phyloP scores from a whole-genome alignment of 805 yeast species.

The Wickerhamiella kazuoi region DNA sequence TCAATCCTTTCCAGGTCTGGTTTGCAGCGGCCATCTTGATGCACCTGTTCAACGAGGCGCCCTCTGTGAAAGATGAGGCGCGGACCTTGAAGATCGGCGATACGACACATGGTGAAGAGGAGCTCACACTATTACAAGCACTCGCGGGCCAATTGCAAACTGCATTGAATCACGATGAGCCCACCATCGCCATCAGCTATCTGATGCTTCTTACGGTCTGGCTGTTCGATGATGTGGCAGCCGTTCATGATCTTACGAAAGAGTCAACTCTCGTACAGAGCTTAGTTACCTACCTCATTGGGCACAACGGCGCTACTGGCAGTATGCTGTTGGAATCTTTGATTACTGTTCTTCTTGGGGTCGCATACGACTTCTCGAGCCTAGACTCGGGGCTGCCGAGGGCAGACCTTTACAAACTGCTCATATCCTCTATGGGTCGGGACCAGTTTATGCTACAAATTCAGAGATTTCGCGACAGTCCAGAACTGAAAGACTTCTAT shows the following conservation, averaged over 20 bases:
- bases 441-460: slow-evolving; percentile 63
- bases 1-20: slow-evolving; percentile 82
- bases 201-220: slow-evolving; percentile 55
- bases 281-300: slow-evolving; percentile 45
- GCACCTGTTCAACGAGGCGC: slow-evolving; percentile 32
- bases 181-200: slow-evolving; percentile 63
- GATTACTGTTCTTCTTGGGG: slow-evolving; percentile 53
- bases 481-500: slow-evolving; percentile 34
- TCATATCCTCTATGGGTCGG: slow-evolving; percentile 58
- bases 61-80: slow-evolving; percentile 14
- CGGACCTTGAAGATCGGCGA: slow-evolving; percentile 38
- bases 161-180: slow-evolving; percentile 43
- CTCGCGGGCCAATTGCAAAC: slow-evolving; percentile 57
- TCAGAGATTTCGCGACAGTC: slow-evolving; percentile 48
- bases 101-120: slow-evolving; percentile 40
- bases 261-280: slow-evolving; percentile 53
- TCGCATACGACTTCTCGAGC: slow-evolving; percentile 59
- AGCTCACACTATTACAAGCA: slow-evolving; percentile 52
- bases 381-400: slow-evolving; percentile 40
- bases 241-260: slow-evolving; percentile 56
- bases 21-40: slow-evolving; percentile 55
- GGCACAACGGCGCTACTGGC: slow-evolving; percentile 25
- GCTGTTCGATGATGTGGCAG: slow-evolving; percentile 59
- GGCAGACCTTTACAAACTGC: slow-evolving; percentile 37
- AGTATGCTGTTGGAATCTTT: slow-evolving; percentile 48